phyloP scores from a whole-genome alignment of 2,329 filamentous ascomycete species.

The Verticillium tricorpus region DNA sequence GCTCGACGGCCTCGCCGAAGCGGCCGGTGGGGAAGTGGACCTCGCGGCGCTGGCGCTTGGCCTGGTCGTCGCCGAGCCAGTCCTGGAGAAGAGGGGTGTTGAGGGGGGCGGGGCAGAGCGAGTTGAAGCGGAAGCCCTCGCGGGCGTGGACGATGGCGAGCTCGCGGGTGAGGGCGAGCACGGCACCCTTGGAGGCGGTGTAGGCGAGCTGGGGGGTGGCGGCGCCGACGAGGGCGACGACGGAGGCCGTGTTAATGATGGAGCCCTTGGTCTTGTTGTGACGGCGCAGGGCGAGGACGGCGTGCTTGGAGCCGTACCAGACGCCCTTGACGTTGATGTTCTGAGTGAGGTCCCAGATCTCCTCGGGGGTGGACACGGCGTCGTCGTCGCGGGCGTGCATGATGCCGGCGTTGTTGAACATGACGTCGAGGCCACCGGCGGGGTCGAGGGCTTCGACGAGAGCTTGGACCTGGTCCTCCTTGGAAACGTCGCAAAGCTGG shows the following conservation, averaged over 20 bases:
- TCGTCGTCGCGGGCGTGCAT: slow-evolving; percentile 84
- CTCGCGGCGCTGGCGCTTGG: slow-evolving; percentile 77
- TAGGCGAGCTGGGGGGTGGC: slow-evolving; percentile 89
- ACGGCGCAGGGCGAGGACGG: slow-evolving; percentile 73
- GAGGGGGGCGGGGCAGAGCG: slow-evolving; percentile 82
- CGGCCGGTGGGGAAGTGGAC: slow-evolving; percentile 85
- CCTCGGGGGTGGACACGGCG: slow-evolving; percentile 79
- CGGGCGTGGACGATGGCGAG: slow-evolving; percentile 87
- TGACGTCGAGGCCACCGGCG: slow-evolving; percentile 85
- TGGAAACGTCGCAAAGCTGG: slow-evolving; percentile 68
- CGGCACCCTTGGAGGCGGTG: slow-evolving; percentile 90
- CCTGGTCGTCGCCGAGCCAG: slow-evolving; percentile 83
- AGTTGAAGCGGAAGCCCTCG: slow-evolving; percentile 86
- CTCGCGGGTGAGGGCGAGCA: slow-evolving; percentile 84
- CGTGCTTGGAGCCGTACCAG: slow-evolving; percentile 95
- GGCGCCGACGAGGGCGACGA: slow-evolving; percentile 81
- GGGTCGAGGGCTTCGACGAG: slow-evolving; percentile 70
- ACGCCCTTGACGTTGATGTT: slow-evolving; percentile 97
- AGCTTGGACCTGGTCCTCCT: slow-evolving; percentile 72
- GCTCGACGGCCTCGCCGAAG: slow-evolving; percentile 91
- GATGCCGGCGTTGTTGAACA: slow-evolving; percentile 98
- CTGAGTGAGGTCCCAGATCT: slow-evolving; percentile 91
- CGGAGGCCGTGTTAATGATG: slow-evolving; percentile 89
- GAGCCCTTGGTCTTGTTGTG: slow-evolving; percentile 74
- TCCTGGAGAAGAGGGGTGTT: slow-evolving; percentile 91